Percentiles rank a stretch among this genome's conserved stretches.
These are phyloP conservation scores for Alternaria ventricosa DNA, from an alignment of 2,329 filamentous ascomycete species.

Conservation along the genomic window DNA sequence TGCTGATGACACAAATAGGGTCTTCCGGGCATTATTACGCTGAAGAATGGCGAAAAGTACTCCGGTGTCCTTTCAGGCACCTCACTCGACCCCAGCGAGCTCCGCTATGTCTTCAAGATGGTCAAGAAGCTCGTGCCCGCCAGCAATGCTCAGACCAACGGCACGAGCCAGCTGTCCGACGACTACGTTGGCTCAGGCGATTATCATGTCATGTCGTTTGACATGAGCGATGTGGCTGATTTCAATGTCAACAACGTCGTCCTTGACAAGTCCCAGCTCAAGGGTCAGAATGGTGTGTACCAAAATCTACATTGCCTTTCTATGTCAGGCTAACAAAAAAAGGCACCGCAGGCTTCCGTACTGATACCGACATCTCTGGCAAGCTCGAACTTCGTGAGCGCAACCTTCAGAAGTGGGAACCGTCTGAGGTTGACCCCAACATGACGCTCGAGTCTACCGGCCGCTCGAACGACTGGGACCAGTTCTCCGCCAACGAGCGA, in stretches of 20 bases:
- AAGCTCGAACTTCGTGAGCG: slow-evolving; percentile 73
- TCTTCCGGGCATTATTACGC: slow-evolving; percentile 60
- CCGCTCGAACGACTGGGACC: slow-evolving; percentile 72
- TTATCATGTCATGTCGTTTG: slow-evolving; percentile 64
- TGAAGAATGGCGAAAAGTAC: slow-evolving; percentile 67
- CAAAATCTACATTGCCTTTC: not conserved
- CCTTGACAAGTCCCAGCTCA: slow-evolving; percentile 58
- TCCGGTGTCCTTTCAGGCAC: slow-evolving; percentile 67
- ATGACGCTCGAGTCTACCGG: slow-evolving; percentile 70
- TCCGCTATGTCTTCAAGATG: slow-evolving; percentile 70
- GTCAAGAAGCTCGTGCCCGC: slow-evolving; percentile 59
- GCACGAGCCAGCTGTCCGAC: slow-evolving; percentile 48
- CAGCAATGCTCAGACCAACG: slow-evolving; percentile 55
- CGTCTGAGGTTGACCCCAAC: slow-evolving; percentile 68
- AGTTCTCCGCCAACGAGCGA: slow-evolving; percentile 88
- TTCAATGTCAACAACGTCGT: slow-evolving; percentile 62
- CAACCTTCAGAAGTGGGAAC: slow-evolving; percentile 81
- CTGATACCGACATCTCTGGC: slow-evolving; percentile 86
- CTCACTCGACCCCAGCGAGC: slow-evolving; percentile 58
- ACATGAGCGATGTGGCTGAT: slow-evolving; percentile 66
- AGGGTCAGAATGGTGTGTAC: slow-evolving; percentile 64
- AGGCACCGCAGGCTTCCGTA: slow-evolving; percentile 70
- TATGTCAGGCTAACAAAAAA: slow-evolving; percentile 62
- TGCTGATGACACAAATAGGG: slow-evolving; percentile 54
- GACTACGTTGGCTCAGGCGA: slow-evolving; percentile 57